Evolutionary conservation across 345 rosid species (phyloP).

Genomic region (Odontarrhena argentea): DNA sequence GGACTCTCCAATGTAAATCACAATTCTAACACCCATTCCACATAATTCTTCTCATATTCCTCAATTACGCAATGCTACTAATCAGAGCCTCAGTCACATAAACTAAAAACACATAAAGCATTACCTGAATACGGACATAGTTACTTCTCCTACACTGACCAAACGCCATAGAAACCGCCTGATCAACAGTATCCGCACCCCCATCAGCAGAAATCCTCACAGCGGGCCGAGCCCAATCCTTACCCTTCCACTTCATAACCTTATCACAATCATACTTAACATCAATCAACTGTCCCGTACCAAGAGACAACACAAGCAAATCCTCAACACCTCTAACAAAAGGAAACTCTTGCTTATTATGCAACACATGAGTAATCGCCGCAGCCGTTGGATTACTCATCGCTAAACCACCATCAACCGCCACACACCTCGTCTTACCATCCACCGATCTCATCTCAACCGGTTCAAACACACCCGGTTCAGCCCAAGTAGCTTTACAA

Average conservation of each 20-base stretch:
- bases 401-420: slow-evolving; percentile 88
- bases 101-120: neutral
- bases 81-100: neutral
- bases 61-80: neutral
- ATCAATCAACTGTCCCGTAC: slow-evolving; percentile 80
- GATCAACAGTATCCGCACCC: slow-evolving; percentile 87
- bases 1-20: no score
- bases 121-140: slow-evolving; percentile 93
- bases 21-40: no score
- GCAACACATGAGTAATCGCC: slow-evolving; percentile 94
- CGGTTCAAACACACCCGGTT: slow-evolving; percentile 76
- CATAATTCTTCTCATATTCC: no score
- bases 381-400: slow-evolving; percentile 95
- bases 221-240: slow-evolving; percentile 92
- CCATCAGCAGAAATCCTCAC: slow-evolving; percentile 75
- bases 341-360: slow-evolving; percentile 95
- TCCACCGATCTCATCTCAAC: slow-evolving; percentile 73
- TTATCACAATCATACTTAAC: slow-evolving; percentile 69
- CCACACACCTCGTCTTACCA: slow-evolving; percentile 73
- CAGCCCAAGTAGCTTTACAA: slow-evolving; percentile 86
- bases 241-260: slow-evolving; percentile 79
- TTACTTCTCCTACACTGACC: slow-evolving; percentile 71
- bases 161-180: slow-evolving; percentile 90
- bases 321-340: slow-evolving; percentile 96
- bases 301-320: slow-evolving; percentile 78